Conservation (phyloP, 1,139 yeast species). For the Ogataea hybrid region DNA sequence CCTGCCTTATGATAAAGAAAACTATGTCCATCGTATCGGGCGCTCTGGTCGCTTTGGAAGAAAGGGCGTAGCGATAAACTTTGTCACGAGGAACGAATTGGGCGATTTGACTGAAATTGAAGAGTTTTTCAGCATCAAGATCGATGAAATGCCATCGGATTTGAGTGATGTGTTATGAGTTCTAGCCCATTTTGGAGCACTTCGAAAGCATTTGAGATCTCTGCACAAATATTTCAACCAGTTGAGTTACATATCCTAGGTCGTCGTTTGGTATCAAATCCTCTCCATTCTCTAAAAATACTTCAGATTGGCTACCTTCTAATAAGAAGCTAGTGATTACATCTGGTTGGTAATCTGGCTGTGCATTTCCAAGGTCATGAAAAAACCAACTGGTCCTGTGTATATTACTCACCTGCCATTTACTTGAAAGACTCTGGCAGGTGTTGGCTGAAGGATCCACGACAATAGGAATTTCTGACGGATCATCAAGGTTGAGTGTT, state of each 20-base stretch:
- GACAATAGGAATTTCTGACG: background rate
- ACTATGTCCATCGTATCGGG: conserved; percentile 92
- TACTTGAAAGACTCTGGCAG: conserved; percentile 12
- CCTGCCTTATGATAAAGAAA: conserved; percentile 80
- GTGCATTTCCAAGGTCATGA: conserved; percentile 1
- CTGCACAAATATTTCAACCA: conserved; percentile 33
- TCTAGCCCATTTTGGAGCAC: background rate
- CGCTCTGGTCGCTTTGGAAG: conserved; percentile 95
- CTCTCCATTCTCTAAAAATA: conserved; percentile 21
- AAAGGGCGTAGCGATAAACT: conserved; percentile 91
- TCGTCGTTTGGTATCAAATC: conserved; percentile 30
- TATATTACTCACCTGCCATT: conserved; percentile 24
- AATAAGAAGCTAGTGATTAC: conserved; percentile 15
- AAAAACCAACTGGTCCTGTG: conserved; percentile 23
- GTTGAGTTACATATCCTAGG: conserved; percentile 27
- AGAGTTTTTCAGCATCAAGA: conserved; percentile 70
- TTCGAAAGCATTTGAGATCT: conserved; percentile 12
- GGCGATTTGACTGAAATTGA: conserved; percentile 67
- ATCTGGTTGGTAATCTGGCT: background rate
- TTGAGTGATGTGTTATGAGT: conserved; percentile 45
- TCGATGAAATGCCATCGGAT: conserved; percentile 86
- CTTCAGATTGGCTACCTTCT: conserved; percentile 23
- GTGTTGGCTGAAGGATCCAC: background rate
- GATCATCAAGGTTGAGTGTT: too few relatives aligned
- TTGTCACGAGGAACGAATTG: conserved; percentile 70